Evolutionary conservation across 139 green algal genomes (phyloP), one percentile per base, ranked within the genome.

Genomic region (Edaphochlamys debaryana): DNA sequence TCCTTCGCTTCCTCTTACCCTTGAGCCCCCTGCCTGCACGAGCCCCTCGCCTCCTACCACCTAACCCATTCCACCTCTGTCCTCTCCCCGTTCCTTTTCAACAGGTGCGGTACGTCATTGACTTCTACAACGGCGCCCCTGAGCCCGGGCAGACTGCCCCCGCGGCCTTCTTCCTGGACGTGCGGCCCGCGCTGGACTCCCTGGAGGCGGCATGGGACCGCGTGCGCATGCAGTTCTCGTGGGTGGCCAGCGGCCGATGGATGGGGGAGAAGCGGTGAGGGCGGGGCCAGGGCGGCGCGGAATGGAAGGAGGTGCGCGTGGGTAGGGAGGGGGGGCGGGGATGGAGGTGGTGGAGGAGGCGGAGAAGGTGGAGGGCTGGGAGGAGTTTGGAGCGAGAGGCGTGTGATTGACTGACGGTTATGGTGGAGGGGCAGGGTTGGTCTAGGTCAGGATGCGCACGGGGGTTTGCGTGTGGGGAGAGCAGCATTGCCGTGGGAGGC

Each of bases 111-210:
- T 99, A 99, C 85, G 91, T 99, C 38, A 98, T 99, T 20, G 96
- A 99, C 87, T 99, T 99, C 75, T 99, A 99, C 90, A 97, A 95
- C 79, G 95, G 90, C 32, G 86, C 87, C 27, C 90, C 94, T 3
- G 56, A 78, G 42, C 83, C 92, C 15, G 87, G 89, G n/a, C 66
- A 75, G 32, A 81, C 86, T 64, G 60, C 75, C 4, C 93, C 96
- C 23, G 91, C 93, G 6, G 94, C 95, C 29, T 95, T 99, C 93
- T 95, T 98, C 86, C 82, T 99, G 67, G 96, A 99, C 82, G 93
- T 96, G 71, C 87, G 96, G 41, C 96, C 96, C 22, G 96, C 96
- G 7, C 87, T 99, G 36, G 96, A 99, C 89, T 92, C 81, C 0
- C 54, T 88, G 1, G 74, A 50, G 32, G 93, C 93, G 11, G 54